These are phyloP conservation scores for Penicillium oxalicum DNA, from an alignment of 2,329 filamentous ascomycete species.

Conservation along the genomic window DNA sequence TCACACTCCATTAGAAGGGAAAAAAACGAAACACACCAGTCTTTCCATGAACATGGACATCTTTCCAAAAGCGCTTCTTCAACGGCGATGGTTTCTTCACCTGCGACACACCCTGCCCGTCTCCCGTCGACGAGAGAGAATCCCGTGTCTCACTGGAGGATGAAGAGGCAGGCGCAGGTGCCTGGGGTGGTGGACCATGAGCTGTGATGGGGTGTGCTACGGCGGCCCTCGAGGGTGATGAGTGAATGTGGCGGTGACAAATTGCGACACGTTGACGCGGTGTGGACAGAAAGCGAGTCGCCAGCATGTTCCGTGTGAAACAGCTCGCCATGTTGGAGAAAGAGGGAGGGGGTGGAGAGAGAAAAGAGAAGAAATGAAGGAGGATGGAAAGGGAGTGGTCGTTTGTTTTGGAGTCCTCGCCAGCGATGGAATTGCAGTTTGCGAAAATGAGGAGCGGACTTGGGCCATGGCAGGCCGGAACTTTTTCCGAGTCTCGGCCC, in stretches of 20 bases:
- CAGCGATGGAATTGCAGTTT: background rate
- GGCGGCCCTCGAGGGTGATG: constrained; percentile 38
- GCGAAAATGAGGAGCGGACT: constrained; percentile 1
- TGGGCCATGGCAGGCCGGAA: constrained; percentile 10
- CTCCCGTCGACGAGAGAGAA: constrained; percentile 23
- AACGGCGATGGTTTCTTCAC: constrained; percentile 34
- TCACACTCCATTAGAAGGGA: background rate
- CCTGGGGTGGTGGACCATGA: constrained; percentile 54
- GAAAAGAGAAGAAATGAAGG: background rate
- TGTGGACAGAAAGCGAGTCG: constrained; percentile 15
- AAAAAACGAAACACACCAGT: constrained; percentile 47
- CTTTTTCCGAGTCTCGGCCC: constrained; percentile 20
- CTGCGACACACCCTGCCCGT: constrained; percentile 23
- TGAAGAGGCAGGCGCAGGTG: constrained; percentile 47
- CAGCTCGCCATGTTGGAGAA: too few relatives aligned
- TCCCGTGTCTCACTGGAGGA: constrained; percentile 44
- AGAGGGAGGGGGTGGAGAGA: background rate
- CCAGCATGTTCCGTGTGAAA: background rate
- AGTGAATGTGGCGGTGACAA: constrained; percentile 29
- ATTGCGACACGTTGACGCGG: constrained; percentile 13
- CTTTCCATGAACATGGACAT: constrained; percentile 64
- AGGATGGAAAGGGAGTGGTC: too few relatives aligned
- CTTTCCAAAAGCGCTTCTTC: constrained; percentile 80
- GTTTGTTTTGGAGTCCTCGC: background rate
- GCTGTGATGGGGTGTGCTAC: constrained; percentile 54